Conservation (phyloP, 352 stramenopile species). For the Phytophthora foliorum region DNA sequence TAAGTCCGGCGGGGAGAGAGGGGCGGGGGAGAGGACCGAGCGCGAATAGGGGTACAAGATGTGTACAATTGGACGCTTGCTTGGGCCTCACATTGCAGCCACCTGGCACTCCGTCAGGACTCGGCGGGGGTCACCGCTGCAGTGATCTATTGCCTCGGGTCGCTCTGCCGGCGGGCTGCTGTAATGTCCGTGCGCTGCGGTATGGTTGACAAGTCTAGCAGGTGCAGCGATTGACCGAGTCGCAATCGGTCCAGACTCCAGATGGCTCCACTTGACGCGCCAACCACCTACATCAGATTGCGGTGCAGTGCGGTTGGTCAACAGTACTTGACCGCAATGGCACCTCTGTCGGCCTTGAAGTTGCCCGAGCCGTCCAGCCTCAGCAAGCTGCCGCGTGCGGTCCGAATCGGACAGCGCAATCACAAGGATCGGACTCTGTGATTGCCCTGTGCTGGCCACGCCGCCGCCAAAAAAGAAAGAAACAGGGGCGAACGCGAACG, state of each 20-base stretch:
- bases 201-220: slow-evolving; percentile 8
- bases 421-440: too few relatives aligned
- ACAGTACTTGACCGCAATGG: slow-evolving; percentile 2
- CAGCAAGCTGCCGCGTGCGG: background rate
- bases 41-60: slow-evolving; percentile 34
- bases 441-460: background rate
- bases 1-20: slow-evolving; percentile 31
- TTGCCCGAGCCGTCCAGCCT: background rate
- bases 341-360: background rate
- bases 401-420: too few relatives aligned
- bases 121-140: background rate
- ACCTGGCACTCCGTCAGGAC: slow-evolving; percentile 11
- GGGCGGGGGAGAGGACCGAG: slow-evolving; percentile 25
- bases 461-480: background rate
- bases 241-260: background rate
- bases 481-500: background rate
- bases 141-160: background rate
- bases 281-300: slow-evolving; percentile 19
- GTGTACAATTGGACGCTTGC: slow-evolving; percentile 35
- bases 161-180: background rate
- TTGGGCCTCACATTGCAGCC: background rate
- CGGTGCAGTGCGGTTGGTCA: slow-evolving; percentile 4
- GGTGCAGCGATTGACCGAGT: background rate
- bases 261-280: slow-evolving; percentile 1
- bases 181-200: slow-evolving; percentile 1